These are phyloP conservation scores for Pseudogymnoascus verrucosus DNA, from an alignment of 2,329 filamentous ascomycete genomes.

Conservation along the genomic window DNA sequence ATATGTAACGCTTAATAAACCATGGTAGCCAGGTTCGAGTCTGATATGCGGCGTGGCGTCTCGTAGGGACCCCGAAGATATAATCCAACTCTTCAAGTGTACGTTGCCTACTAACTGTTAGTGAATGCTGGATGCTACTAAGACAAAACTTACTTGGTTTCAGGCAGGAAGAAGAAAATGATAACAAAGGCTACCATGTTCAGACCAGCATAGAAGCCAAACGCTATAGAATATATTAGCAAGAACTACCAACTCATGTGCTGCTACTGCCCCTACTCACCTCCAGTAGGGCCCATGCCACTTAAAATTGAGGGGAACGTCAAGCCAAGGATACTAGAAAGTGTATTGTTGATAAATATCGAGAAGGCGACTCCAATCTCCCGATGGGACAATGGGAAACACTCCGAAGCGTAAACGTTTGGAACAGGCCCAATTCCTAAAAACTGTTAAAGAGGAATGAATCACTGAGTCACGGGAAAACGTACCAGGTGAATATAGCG, in stretches of 20 bases:
- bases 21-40: slow-evolving; percentile 51
- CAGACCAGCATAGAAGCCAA: slow-evolving; percentile 52
- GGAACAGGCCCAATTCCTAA: slow-evolving; percentile 39
- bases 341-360: slow-evolving; percentile 26
- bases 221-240: slow-evolving; percentile 37
- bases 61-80: slow-evolving; percentile 49
- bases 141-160: slow-evolving; percentile 36
- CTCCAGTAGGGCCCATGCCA: slow-evolving; percentile 29
- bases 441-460: not conserved
- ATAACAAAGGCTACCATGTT: slow-evolving; percentile 54
- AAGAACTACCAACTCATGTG: slow-evolving; percentile 31
- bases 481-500: slow-evolving; percentile 53
- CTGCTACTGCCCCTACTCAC: not conserved
- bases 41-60: slow-evolving; percentile 18
- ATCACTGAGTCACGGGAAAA: not conserved
- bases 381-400: slow-evolving; percentile 47
- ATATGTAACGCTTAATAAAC: slow-evolving; percentile 50
- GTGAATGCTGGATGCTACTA: not conserved
- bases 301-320: slow-evolving; percentile 40
- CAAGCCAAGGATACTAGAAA: slow-evolving; percentile 26
- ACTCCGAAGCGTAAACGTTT: slow-evolving; percentile 46
- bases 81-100: slow-evolving; percentile 53
- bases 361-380: slow-evolving; percentile 31
- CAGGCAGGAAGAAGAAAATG: slow-evolving; percentile 54
- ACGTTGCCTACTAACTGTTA: slow-evolving; percentile 30